A percentile compares a stretch with the other conserved stretches of the same genome.
These are phyloP conservation scores for Verticillium longisporum DNA, from an alignment of 2,329 filamentous ascomycete species.

Conservation along the genomic window DNA sequence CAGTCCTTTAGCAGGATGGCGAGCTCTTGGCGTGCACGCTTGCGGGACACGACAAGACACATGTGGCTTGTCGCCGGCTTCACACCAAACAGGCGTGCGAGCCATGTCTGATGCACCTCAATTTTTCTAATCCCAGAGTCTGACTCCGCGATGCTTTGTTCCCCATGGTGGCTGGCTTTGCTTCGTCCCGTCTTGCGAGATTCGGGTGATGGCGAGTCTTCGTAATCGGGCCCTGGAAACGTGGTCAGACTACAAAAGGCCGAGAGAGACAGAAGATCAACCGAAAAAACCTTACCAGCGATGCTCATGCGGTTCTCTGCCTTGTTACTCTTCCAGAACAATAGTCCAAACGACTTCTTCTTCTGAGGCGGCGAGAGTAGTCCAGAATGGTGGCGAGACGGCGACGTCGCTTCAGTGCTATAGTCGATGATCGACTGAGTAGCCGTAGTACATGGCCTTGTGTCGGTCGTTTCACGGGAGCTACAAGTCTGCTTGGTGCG, in stretches of 20 bases:
- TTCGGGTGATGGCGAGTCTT: constrained; percentile 20
- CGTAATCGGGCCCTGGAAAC: constrained; percentile 21
- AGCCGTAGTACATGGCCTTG: constrained; percentile 8
- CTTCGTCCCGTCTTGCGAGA: constrained; percentile 13
- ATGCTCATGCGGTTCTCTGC: constrained; percentile 36
- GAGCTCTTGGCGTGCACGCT: constrained; percentile 70
- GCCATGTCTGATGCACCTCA: constrained; percentile 74
- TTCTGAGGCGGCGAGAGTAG: constrained; percentile 22
- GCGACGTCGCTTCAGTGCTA: not conserved
- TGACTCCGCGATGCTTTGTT: constrained; percentile 24
- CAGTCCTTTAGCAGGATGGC: constrained; percentile 70
- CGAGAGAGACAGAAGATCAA: constrained; percentile 7
- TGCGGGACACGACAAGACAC: constrained; percentile 64
- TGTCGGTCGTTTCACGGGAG: constrained; percentile 2
- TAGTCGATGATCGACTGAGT: constrained; percentile 4
- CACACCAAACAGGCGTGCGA: constrained; percentile 81
- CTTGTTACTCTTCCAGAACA: constrained; percentile 48
- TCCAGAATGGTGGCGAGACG: not conserved
- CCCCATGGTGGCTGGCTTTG: constrained; percentile 10
- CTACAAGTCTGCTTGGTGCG: constrained; percentile 4
- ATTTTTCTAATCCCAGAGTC: constrained; percentile 43
- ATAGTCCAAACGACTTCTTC: constrained; percentile 46
- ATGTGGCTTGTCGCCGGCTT: constrained; percentile 73
- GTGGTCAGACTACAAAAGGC: not conserved
- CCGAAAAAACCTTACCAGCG: constrained; percentile 27